Conservation (phyloP, 441 rosid genomes). For the Erysimum pusillum region DNA sequence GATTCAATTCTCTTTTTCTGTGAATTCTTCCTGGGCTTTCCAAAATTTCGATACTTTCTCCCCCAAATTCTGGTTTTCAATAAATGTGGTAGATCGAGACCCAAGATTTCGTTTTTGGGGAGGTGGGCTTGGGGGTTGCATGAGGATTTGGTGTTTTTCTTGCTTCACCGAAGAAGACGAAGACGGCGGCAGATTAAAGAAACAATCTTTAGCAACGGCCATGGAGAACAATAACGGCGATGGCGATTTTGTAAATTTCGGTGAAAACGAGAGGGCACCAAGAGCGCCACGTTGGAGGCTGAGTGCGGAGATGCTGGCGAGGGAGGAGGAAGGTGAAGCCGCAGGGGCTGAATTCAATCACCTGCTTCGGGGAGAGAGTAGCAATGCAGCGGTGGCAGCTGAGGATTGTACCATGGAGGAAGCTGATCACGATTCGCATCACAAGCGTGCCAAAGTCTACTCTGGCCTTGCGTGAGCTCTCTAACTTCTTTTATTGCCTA, state of each 20-base stretch:
- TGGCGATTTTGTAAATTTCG: conserved; percentile 46
- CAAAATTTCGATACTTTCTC: conserved; percentile 32
- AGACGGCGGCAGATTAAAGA: conserved; percentile 23
- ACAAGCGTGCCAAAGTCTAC: conserved; percentile 86
- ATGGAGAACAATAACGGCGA: conserved; percentile 52
- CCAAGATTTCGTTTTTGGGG: conserved; percentile 52
- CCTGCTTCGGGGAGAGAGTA: conserved; percentile 65
- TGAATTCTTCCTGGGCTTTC: conserved; percentile 37
- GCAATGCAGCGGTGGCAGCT: conserved; percentile 46
- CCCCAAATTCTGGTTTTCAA: conserved; percentile 17
- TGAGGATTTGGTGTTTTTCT: conserved; percentile 86
- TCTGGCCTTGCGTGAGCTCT: conserved; percentile 63
- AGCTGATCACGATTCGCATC: conserved; percentile 64
- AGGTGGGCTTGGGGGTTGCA: conserved; percentile 52
- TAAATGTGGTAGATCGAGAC: conserved; percentile 65
- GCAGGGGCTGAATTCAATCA: conserved; percentile 24
- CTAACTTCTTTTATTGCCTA: conserved; percentile 12
- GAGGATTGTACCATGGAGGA: conserved; percentile 49
- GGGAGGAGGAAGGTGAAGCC: conserved; percentile 28
- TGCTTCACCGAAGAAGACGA: conserved; percentile 59
- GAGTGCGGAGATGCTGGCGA: conserved; percentile 50
- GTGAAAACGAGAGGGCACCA: conserved; percentile 42
- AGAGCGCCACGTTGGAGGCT: conserved; percentile 52
- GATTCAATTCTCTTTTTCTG: conserved; percentile 8
- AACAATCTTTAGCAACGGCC: conserved; percentile 26